A percentile compares a stretch with the other conserved stretches of the same genome.
phyloP scores from a whole-genome alignment of 2,329 filamentous ascomycete genomes.

The Madurella mycetomatis region DNA sequence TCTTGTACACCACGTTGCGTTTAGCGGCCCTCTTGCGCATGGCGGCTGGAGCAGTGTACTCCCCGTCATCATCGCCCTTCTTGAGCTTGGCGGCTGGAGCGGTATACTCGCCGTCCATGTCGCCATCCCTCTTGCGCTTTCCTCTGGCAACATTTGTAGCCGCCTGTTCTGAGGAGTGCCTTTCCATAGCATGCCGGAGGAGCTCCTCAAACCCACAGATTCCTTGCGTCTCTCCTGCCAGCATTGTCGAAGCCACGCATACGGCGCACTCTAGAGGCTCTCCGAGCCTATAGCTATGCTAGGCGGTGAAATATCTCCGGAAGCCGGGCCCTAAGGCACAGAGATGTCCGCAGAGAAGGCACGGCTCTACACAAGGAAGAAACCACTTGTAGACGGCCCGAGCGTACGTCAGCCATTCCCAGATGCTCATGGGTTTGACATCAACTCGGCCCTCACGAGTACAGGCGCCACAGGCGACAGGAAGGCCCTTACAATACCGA shows the following conservation, averaged over 20 bases:
- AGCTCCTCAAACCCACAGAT: constrained; percentile 11
- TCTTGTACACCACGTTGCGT: not conserved
- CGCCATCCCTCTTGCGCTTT: constrained; percentile 11
- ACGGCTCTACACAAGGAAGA: constrained; percentile 7
- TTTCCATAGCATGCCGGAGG: constrained; percentile 10
- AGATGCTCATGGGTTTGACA: constrained; percentile 11
- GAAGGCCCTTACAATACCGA: constrained; percentile 10
- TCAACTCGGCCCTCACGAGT: constrained; percentile 12
- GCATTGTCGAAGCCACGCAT: constrained; percentile 9
- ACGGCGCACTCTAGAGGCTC: constrained; percentile 5
- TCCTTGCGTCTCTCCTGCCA: constrained; percentile 4
- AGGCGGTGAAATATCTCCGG: no score
- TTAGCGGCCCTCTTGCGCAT: constrained; percentile 6
- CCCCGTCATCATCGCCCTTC: not conserved
- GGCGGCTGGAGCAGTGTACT: constrained; percentile 6
- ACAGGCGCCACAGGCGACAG: constrained; percentile 6
- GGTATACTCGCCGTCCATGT: constrained; percentile 3
- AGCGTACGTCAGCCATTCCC: constrained; percentile 12
- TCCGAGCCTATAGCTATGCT: constrained; percentile 5
- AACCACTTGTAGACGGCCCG: constrained; percentile 6
- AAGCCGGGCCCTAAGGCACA: not conserved
- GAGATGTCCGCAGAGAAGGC: constrained; percentile 13
- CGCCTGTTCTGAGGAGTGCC: constrained; percentile 7
- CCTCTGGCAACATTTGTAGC: constrained; percentile 1
- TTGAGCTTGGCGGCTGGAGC: constrained; percentile 8